phyloP scores from a whole-genome alignment of 306 rosid genomes.

The Comarum palustre region DNA sequence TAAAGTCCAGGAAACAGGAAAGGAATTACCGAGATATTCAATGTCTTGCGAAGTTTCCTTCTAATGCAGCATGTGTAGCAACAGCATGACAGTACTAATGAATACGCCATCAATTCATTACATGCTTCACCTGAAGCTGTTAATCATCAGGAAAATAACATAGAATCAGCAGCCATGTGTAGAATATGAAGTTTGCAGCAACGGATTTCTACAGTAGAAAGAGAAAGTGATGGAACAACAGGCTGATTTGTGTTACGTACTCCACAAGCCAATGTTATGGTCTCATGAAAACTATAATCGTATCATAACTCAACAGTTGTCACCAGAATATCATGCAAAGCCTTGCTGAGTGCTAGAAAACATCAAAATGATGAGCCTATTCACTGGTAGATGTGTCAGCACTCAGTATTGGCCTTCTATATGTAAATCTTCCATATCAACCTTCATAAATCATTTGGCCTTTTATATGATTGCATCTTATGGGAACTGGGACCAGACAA shows the following conservation, averaged over 20 bases:
- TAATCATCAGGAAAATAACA: constrained; percentile 17
- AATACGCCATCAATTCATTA: constrained; percentile 93
- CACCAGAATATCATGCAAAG: background rate
- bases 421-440: background rate
- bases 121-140: constrained; percentile 86
- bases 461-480: background rate
- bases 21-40: constrained; percentile 77
- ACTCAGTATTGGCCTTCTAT: background rate
- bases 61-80: constrained; percentile 91
- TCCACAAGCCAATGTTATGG: background rate
- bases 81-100: constrained; percentile 83
- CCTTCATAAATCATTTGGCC: background rate
- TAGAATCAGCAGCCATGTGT: background rate
- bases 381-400: background rate
- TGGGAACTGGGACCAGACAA: background rate
- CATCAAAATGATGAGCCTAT: background rate
- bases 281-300: background rate
- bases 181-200: constrained; percentile 14
- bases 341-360: background rate
- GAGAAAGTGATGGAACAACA: background rate
- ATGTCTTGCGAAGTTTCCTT: constrained; percentile 83
- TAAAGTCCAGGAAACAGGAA: constrained; percentile 19
- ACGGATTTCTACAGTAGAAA: constrained; percentile 12
- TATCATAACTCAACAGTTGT: background rate
- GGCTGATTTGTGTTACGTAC: background rate